phyloP scores from a whole-genome alignment of 2,329 filamentous ascomycete genomes.

The Ophiognomonia clavigignenti-juglandacearum region DNA sequence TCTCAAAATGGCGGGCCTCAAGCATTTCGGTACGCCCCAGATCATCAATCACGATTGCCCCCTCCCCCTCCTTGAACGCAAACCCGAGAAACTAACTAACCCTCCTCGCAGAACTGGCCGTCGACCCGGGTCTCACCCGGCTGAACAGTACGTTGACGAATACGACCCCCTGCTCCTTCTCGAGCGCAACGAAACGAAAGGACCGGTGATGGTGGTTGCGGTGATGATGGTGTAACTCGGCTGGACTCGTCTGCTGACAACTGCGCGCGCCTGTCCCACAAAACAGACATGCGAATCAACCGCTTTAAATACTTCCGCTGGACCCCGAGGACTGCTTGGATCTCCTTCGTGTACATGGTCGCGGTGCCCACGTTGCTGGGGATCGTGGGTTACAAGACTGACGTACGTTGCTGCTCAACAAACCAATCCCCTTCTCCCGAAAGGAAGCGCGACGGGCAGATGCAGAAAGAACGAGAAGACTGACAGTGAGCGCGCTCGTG shows the following conservation, averaged over 20 bases:
- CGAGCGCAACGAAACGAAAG: no score
- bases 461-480: background rate
- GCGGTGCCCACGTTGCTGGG: conserved; percentile 68
- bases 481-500: conserved; percentile 1
- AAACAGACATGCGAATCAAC: conserved; percentile 72
- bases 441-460: no score
- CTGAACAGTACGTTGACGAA: conserved; percentile 35
- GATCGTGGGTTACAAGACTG: conserved; percentile 71
- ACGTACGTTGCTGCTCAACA: conserved; percentile 62
- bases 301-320: conserved; percentile 95
- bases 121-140: conserved; percentile 44
- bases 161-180: background rate
- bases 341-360: conserved; percentile 73
- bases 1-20: conserved; percentile 37
- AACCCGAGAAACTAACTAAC: conserved; percentile 25
- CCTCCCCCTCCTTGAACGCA: conserved; percentile 10
- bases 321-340: conserved; percentile 75
- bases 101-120: conserved; percentile 33
- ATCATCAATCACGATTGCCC: background rate
- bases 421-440: no score
- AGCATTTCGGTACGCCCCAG: conserved; percentile 35
- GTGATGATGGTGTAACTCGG: no score
- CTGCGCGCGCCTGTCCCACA: background rate
- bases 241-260: no score
- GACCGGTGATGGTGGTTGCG: background rate